phyloP scores from a whole-genome alignment of 495 filamentous ascomycete species.

The Tuber indicum region DNA sequence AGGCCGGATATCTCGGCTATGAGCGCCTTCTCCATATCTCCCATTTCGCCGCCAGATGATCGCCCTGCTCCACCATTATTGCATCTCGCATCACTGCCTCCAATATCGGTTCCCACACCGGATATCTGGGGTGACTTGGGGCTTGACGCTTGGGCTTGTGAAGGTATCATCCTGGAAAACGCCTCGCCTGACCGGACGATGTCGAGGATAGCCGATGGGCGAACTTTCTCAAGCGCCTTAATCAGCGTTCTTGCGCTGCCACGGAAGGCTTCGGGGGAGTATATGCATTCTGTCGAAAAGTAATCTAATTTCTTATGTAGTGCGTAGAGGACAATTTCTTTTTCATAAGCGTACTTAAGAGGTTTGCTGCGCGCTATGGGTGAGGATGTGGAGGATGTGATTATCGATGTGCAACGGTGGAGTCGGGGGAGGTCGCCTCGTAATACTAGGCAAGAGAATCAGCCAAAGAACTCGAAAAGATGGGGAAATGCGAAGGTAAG shows the following conservation, averaged over 20 bases:
- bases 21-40: conserved; percentile 78
- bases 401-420: conserved; percentile 82
- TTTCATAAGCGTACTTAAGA: conserved; percentile 96
- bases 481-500: background rate
- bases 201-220: conserved; percentile 89
- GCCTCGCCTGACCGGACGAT: conserved; percentile 93
- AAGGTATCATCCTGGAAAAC: conserved; percentile 80
- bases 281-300: conserved; percentile 97
- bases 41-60: conserved; percentile 69
- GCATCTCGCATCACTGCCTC: conserved; percentile 67
- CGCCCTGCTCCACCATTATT: conserved; percentile 59
- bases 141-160: conserved; percentile 21
- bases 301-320: conserved; percentile 95
- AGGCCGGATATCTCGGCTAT: conserved; percentile 58
- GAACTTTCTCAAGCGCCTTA: conserved; percentile 87
- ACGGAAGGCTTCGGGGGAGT: conserved; percentile 95
- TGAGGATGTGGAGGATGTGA: conserved; percentile 66
- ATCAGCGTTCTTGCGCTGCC: conserved; percentile 85
- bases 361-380: conserved; percentile 91
- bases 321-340: conserved; percentile 96
- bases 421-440: conserved; percentile 83
- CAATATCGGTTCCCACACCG: conserved; percentile 42
- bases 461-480: background rate
- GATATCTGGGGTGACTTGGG: background rate
- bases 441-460: conserved; percentile 49